These are phyloP conservation scores for Salix caprea DNA, from an alignment of 345 rosid species.

Conservation along the genomic window DNA sequence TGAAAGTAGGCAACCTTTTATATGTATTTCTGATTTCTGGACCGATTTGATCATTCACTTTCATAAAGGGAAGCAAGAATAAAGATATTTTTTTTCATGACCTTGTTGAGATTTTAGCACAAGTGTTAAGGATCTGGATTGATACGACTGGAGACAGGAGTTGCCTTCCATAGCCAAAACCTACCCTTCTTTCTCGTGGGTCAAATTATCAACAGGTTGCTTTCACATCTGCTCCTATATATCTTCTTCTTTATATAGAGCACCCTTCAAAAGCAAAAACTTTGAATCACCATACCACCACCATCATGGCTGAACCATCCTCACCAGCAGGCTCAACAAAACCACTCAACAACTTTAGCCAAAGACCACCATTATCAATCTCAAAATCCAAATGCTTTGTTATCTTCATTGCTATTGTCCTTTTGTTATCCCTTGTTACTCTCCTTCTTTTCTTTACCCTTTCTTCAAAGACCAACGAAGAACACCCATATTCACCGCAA, in stretches of 20 bases:
- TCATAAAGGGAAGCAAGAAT: too few species aligned
- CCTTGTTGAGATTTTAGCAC: too few species aligned
- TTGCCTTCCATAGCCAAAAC: too few species aligned
- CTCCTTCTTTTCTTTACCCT: slow-evolving; percentile 11
- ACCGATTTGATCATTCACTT: too few species aligned
- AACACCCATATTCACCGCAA: not conserved
- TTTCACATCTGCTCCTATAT: not conserved
- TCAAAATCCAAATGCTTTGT: slow-evolving; percentile 5
- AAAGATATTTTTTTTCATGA: too few species aligned
- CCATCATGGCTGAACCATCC: slow-evolving; percentile 3
- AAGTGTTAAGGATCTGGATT: too few species aligned
- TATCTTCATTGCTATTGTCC: slow-evolving; percentile 7
- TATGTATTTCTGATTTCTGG: not conserved
- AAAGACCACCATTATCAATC: not conserved
- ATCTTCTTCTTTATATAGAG: not conserved
- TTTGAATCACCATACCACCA: not conserved
- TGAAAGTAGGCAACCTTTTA: not conserved
- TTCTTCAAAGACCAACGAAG: not conserved
- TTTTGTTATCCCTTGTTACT: slow-evolving; percentile 2
- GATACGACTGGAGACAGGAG: too few species aligned
- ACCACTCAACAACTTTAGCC: not conserved
- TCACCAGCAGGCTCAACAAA: not conserved
- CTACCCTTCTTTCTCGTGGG: not conserved
- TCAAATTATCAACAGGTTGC: too few species aligned
- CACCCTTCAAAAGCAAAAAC: not conserved